These are phyloP conservation scores for Trapa incisa DNA, from an alignment of 345 rosid genomes.

Conservation along the genomic window DNA sequence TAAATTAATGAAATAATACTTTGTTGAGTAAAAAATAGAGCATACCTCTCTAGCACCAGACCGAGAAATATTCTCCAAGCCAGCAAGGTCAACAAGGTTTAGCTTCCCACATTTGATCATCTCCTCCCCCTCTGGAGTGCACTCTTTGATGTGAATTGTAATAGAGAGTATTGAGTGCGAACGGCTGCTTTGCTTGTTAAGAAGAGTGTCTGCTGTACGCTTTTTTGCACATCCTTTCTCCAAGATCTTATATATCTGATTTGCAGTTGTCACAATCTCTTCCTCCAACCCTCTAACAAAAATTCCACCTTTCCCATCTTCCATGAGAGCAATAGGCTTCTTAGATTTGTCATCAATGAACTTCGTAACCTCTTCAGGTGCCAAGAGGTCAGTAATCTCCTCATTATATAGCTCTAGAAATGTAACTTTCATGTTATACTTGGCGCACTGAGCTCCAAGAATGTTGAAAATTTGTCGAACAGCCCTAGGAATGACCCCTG, in stretches of 20 bases:
- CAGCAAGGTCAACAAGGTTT: conserved; percentile 98
- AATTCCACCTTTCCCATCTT: conserved; percentile 98
- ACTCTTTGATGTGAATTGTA: conserved; percentile 91
- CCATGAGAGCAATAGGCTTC: conserved; percentile 94
- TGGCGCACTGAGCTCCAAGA: conserved; percentile 78
- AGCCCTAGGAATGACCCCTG: conserved; percentile 96
- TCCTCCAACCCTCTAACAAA: conserved; percentile 95
- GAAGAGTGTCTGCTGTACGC: conserved; percentile 99
- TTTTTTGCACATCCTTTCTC: conserved; percentile 95
- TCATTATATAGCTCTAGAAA: conserved; percentile 90
- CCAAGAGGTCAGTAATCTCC: conserved; percentile 95
- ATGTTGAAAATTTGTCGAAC: conserved; percentile 85
- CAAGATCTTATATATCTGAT: conserved; percentile 90
- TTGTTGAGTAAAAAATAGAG: too few species aligned
- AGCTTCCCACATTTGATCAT: conserved; percentile 97
- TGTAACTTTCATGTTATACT: conserved; percentile 95
- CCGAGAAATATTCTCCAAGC: conserved; percentile 96
- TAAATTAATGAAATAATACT: too few species aligned
- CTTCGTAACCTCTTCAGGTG: conserved; percentile 66
- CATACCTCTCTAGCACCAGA: conserved; percentile 96
- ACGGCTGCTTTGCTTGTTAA: conserved; percentile 98
- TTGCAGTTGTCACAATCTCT: conserved; percentile 87
- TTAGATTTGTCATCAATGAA: conserved; percentile 83
- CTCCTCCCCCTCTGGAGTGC: conserved; percentile 98
- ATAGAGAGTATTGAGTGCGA: conserved; percentile 94